Percentiles rank a stretch among this genome's conserved stretches.
Conservation (phyloP, 2,329 filamentous ascomycete genomes). For the Colletotrichum camelliae region DNA sequence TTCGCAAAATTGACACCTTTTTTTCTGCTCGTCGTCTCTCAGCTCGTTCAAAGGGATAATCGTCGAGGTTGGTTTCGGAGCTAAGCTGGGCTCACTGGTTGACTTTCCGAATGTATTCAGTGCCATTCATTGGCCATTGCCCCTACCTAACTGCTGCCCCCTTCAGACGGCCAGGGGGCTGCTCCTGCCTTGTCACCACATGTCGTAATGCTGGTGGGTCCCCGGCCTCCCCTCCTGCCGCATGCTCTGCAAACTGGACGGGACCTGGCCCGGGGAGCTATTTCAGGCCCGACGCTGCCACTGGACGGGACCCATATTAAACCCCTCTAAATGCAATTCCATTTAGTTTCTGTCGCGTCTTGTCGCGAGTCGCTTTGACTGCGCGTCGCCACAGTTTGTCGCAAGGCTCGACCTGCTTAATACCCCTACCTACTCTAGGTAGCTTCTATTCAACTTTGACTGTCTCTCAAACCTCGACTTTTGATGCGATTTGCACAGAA, state of each 20-base stretch:
- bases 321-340: slow-evolving; percentile 1
- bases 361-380: slow-evolving; percentile 1
- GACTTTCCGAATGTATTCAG: neutral
- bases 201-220: slow-evolving; percentile 19
- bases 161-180: neutral
- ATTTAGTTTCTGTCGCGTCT: slow-evolving; percentile 12
- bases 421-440: neutral
- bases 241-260: neutral
- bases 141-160: neutral
- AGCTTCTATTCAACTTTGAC: neutral
- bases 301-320: neutral
- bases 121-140: slow-evolving; percentile 12
- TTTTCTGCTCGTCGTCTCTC: neutral
- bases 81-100: slow-evolving; percentile 6
- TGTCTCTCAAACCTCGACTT: neutral
- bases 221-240: neutral
- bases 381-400: slow-evolving; percentile 9
- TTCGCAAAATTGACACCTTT: neutral
- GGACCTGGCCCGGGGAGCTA: neutral
- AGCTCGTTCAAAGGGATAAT: slow-evolving; percentile 16
- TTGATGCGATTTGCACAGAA: neutral
- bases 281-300: neutral
- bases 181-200: slow-evolving; percentile 10
- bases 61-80: slow-evolving; percentile 12
- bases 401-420: neutral